Evolutionary conservation across 2,329 filamentous ascomycete species (phyloP).

Genomic region (Clonostachys rhizophaga): DNA sequence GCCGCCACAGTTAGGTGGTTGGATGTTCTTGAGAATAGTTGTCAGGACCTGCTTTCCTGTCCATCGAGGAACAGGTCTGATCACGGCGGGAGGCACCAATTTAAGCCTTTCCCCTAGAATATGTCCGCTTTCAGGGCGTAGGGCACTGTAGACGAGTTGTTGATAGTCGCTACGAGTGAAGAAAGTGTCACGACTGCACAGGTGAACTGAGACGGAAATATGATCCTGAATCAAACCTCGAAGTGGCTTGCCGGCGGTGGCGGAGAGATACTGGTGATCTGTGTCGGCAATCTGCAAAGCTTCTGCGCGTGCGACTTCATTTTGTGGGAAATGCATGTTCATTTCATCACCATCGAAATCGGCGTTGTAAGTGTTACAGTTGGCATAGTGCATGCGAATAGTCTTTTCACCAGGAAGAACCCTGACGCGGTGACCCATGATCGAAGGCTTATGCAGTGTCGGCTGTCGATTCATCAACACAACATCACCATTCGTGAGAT

Average conservation of each 20-base stretch:
- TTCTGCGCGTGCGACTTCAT: slow-evolving; percentile 89
- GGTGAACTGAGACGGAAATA: slow-evolving; percentile 86
- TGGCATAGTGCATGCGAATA: slow-evolving; percentile 98
- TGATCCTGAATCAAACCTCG: slow-evolving; percentile 98
- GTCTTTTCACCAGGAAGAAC: slow-evolving; percentile 94
- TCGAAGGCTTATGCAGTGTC: slow-evolving; percentile 96
- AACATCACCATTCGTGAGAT: slow-evolving; percentile 93
- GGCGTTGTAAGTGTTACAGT: slow-evolving; percentile 98
- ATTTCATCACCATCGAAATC: slow-evolving; percentile 99
- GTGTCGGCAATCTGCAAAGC: slow-evolving; percentile 92
- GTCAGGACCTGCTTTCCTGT: slow-evolving; percentile 96
- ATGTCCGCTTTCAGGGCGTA: slow-evolving; percentile 87
- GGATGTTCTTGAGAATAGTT: slow-evolving; percentile 89
- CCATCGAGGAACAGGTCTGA: slow-evolving; percentile 81
- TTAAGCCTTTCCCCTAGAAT: slow-evolving; percentile 79
- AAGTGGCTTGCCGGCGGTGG: slow-evolving; percentile 87
- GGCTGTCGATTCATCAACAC: slow-evolving; percentile 99
- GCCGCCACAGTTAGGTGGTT: slow-evolving; percentile 68
- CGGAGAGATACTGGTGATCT: slow-evolving; percentile 94
- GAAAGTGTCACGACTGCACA: slow-evolving; percentile 89
- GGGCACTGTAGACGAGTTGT: slow-evolving; percentile 84
- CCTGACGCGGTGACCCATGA: slow-evolving; percentile 94
- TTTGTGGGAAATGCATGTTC: slow-evolving; percentile 99
- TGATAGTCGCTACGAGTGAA: slow-evolving; percentile 87
- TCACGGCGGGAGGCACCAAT: slow-evolving; percentile 73